phyloP scores from a whole-genome alignment of 352 stramenopile species.

The Phytophthora hibernalis region DNA sequence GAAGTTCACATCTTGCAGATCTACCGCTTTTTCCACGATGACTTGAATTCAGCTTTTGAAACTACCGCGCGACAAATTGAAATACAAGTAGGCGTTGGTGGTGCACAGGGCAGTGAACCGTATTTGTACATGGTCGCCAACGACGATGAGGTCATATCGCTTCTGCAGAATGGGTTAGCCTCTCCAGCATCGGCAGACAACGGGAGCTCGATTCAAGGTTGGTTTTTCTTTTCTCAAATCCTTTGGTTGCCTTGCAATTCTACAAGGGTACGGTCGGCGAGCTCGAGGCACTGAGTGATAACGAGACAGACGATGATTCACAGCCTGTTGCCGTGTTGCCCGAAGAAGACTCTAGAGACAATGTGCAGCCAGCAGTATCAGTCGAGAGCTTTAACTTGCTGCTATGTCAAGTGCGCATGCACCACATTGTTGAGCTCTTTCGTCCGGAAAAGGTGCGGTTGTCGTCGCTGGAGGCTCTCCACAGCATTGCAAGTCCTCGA shows the following conservation, averaged over 20 bases:
- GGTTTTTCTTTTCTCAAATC: constrained; percentile 55
- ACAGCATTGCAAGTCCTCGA: constrained; percentile 28
- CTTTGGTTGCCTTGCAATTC: constrained; percentile 39
- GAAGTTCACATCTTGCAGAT: constrained; percentile 49
- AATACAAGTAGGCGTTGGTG: not conserved
- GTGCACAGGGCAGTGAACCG: constrained; percentile 37
- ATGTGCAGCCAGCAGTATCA: not conserved
- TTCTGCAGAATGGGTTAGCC: constrained; percentile 49
- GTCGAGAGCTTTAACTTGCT: constrained; percentile 49
- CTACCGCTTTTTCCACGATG: constrained; percentile 55
- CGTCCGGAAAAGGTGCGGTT: constrained; percentile 25
- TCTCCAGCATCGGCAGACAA: not conserved
- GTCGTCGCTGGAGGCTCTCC: constrained; percentile 32
- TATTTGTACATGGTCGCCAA: constrained; percentile 53
- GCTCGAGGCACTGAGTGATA: constrained; percentile 32
- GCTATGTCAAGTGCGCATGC: constrained; percentile 51
- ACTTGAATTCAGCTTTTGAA: constrained; percentile 43
- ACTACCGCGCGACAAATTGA: constrained; percentile 5
- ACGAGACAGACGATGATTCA: constrained; percentile 17
- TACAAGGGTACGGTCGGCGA: constrained; percentile 39
- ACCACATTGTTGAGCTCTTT: constrained; percentile 46
- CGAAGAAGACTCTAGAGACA: constrained; percentile 8
- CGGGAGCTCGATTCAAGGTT: constrained; percentile 10
- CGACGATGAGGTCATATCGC: constrained; percentile 40
- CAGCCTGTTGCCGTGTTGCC: not conserved